These are phyloP conservation scores for Orbilia brochopaga DNA, from an alignment of 2,329 filamentous ascomycete species.

Conservation along the genomic window DNA sequence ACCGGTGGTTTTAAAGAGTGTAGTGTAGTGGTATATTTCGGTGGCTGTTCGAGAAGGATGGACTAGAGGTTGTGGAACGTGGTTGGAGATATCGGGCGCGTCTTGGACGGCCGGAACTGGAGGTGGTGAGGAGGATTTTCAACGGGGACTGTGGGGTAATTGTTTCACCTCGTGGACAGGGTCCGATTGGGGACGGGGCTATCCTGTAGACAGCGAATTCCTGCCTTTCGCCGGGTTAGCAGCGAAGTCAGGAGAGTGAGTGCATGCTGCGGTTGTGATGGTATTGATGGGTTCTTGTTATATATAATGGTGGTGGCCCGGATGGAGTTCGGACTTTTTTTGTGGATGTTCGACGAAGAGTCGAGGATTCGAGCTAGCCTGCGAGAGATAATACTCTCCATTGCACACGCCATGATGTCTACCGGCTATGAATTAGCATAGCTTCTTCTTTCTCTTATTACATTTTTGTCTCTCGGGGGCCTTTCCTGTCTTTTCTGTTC, in stretches of 20 bases:
- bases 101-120: background rate
- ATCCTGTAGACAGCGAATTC: constrained; percentile 11
- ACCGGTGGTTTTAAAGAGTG: too few species aligned
- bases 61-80: too few species aligned
- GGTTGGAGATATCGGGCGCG: too few species aligned
- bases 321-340: background rate
- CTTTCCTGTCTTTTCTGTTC: background rate
- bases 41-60: too few species aligned
- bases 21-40: too few species aligned
- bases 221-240: background rate
- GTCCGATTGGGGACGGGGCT: background rate
- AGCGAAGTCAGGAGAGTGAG: background rate
- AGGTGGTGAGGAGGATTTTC: background rate
- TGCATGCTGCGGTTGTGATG: background rate
- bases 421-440: background rate
- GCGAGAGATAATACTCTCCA: background rate
- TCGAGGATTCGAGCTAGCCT: background rate
- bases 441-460: background rate
- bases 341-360: too few species aligned
- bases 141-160: background rate
- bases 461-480: background rate
- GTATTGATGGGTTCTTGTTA: background rate
- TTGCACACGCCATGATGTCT: background rate
- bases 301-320: background rate
- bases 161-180: constrained; percentile 5